A percentile compares a stretch with the other conserved stretches of the same genome.
phyloP scores from a whole-genome alignment of 208 protist species.

The Trypanosoma caninum region DNA sequence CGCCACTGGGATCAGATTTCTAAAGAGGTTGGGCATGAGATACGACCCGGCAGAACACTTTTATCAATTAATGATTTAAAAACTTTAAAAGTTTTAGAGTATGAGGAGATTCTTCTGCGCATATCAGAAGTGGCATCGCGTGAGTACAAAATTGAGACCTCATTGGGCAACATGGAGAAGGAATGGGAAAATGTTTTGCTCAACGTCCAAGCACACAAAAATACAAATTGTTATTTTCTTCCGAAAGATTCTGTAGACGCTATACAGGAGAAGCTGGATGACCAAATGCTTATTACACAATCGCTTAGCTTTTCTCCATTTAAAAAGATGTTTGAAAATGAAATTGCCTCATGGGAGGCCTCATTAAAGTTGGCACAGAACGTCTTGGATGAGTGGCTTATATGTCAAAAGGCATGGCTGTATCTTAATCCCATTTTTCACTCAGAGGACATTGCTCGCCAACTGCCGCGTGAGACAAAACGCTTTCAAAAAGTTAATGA shows the following conservation, averaged over 20 bases:
- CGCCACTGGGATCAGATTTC: conserved; percentile 95
- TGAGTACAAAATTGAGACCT: conserved; percentile 95
- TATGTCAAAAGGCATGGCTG: conserved; percentile 94
- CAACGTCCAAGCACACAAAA: conserved; percentile 84
- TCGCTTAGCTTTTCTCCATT: conserved; percentile 95
- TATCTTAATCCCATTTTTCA: conserved; percentile 97
- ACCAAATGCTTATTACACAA: conserved; percentile 96
- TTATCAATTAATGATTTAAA: conserved; percentile 81
- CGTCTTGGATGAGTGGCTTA: conserved; percentile 94
- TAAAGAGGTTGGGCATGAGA: conserved; percentile 89
- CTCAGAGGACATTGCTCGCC: conserved; percentile 94
- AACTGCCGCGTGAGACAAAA: conserved; percentile 93
- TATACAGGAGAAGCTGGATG: conserved; percentile 94
- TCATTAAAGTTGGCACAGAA: conserved; percentile 87
- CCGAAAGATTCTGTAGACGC: conserved; percentile 89
- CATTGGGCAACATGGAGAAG: conserved; percentile 92
- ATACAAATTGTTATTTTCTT: conserved; percentile 93
- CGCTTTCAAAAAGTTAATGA: conserved; percentile 93
- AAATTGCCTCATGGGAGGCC: conserved; percentile 91
- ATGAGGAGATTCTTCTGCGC: conserved; percentile 85
- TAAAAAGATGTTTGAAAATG: conserved; percentile 95
- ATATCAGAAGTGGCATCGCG: conserved; percentile 93
- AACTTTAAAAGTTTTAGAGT: conserved; percentile 61
- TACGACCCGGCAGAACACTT: conserved; percentile 89
- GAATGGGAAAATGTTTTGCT: conserved; percentile 91